A percentile compares a stretch with the other conserved stretches of the same genome.
Conservation (phyloP, 441 rosid species). For the Populus hybrid region DNA sequence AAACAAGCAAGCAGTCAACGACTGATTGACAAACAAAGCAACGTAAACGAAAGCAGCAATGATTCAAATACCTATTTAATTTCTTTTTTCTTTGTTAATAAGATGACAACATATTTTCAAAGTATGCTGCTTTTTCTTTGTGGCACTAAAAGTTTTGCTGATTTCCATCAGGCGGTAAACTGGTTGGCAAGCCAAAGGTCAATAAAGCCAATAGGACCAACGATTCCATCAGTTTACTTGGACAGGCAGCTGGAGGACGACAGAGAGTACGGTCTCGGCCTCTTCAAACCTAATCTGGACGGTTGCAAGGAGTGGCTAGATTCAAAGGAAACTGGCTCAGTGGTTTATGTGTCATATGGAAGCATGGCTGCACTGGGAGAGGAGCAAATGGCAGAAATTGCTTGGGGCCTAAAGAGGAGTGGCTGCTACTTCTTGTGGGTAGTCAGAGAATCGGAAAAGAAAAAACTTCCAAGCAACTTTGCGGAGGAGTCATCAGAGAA, state of each 20-base stretch:
- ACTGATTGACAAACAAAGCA: too few relatives aligned
- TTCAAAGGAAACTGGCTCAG: constrained; percentile 33
- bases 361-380: constrained; percentile 38
- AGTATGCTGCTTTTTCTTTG: not conserved
- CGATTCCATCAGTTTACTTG: constrained; percentile 43
- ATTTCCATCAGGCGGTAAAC: not conserved
- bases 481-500: constrained; percentile 34
- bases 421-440: constrained; percentile 49
- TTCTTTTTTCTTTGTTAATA: too few relatives aligned
- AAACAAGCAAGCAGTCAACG: too few relatives aligned
- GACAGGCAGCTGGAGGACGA: constrained; percentile 45
- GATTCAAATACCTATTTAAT: too few relatives aligned
- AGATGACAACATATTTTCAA: not conserved
- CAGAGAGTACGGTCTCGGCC: constrained; percentile 44
- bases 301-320: constrained; percentile 38
- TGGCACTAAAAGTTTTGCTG: not conserved
- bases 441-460: constrained; percentile 40
- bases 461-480: constrained; percentile 37
- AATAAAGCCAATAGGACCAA: constrained; percentile 46
- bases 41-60: too few relatives aligned
- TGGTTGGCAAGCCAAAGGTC: constrained; percentile 25
- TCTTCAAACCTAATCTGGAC: constrained; percentile 31
- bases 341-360: constrained; percentile 53
- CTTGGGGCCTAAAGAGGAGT: constrained; percentile 36
- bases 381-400: constrained; percentile 48